phyloP scores from a whole-genome alignment of 2,329 filamentous ascomycete genomes.

The Pestalotiopsis sp. region DNA sequence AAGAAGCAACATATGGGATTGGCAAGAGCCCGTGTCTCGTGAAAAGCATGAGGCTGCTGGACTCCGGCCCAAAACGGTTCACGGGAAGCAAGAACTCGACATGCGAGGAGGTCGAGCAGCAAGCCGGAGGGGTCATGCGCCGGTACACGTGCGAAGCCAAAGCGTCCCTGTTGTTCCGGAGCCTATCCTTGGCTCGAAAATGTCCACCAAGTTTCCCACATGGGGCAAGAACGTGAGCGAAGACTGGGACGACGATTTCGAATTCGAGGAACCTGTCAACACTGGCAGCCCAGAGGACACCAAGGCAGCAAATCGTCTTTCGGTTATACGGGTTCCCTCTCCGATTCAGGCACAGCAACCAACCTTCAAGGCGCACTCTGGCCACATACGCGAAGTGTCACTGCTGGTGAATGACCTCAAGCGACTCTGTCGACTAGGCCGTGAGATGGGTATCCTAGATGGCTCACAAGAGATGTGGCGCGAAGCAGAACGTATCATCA shows the following conservation, averaged over 20 bases:
- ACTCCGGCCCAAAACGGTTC: constrained; percentile 71
- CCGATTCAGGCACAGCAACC: constrained; percentile 81
- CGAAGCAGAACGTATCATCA: constrained; percentile 85
- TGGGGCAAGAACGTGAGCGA: constrained; percentile 84
- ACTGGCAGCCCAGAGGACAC: constrained; percentile 38
- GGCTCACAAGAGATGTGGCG: constrained; percentile 69
- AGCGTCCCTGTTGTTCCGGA: constrained; percentile 77
- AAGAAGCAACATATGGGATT: constrained; percentile 75
- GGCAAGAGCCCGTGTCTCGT: constrained; percentile 67
- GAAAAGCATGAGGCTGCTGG: constrained; percentile 63
- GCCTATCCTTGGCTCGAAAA: constrained; percentile 54
- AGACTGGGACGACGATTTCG: constrained; percentile 90
- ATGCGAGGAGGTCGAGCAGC: constrained; percentile 68
- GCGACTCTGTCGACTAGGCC: constrained; percentile 70
- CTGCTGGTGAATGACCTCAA: constrained; percentile 83
- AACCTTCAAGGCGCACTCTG: constrained; percentile 80
- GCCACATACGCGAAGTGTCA: constrained; percentile 80
- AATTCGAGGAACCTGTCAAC: constrained; percentile 58
- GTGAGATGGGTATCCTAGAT: constrained; percentile 64
- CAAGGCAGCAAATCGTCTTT: constrained; percentile 37
- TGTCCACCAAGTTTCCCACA: constrained; percentile 74
- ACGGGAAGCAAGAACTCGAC: constrained; percentile 74
- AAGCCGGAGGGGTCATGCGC: constrained; percentile 68
- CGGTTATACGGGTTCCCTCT: constrained; percentile 70
- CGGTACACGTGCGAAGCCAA: constrained; percentile 75